Conservation (phyloP, 306 rosid genomes). For the Vicia villosa region DNA sequence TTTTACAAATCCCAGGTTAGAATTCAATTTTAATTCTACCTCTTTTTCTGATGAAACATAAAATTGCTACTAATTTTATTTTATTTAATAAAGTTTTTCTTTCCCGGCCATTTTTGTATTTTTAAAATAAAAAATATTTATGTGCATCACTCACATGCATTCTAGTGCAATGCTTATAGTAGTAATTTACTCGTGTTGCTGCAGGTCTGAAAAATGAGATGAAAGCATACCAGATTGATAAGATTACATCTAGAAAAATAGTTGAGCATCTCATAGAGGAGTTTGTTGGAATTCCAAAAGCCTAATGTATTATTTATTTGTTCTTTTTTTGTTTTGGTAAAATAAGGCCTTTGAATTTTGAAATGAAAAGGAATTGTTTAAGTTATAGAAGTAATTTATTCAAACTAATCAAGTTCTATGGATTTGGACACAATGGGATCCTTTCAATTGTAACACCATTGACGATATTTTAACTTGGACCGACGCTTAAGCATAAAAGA, state of each 20-base stretch:
- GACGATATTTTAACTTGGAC: neutral
- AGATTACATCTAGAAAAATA: slow-evolving; percentile 72
- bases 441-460: neutral
- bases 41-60: no score
- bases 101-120: no score
- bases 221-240: slow-evolving; percentile 71
- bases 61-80: no score
- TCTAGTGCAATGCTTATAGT: neutral
- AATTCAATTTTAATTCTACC: neutral
- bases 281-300: slow-evolving; percentile 54
- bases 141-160: no score
- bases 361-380: neutral
- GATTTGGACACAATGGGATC: neutral
- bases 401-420: neutral
- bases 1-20: slow-evolving; percentile 58
- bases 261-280: slow-evolving; percentile 65
- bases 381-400: neutral
- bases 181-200: slow-evolving; percentile 24
- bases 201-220: slow-evolving; percentile 65
- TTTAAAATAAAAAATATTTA: no score
- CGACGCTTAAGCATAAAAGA: neutral
- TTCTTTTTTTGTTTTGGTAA: no score
- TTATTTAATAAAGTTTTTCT: no score
- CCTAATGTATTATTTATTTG: slow-evolving; percentile 1
- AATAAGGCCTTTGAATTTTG: neutral